phyloP scores from a whole-genome alignment of 1,139 yeast species.

The Pneumocystis murina region DNA sequence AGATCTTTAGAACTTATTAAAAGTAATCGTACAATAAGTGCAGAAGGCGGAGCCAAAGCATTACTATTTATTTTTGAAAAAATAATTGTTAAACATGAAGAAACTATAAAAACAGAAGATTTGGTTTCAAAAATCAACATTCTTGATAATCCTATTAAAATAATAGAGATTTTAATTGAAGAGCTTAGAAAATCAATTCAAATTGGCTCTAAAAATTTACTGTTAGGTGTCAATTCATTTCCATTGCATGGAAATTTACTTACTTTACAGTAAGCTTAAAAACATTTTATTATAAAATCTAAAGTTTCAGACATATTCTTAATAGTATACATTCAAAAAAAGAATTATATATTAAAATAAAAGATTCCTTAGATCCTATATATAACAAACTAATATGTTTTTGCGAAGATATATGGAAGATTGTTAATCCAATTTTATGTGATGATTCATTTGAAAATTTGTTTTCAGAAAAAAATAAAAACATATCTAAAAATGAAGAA shows the following conservation, averaged over 20 bases:
- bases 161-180: background rate
- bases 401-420: background rate
- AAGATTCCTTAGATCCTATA: background rate
- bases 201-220: background rate
- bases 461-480: background rate
- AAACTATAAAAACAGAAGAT: background rate
- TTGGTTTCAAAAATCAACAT: background rate
- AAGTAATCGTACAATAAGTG: background rate
- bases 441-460: background rate
- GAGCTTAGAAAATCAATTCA: background rate
- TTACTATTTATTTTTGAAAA: background rate
- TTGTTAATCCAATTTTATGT: background rate
- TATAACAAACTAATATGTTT: background rate
- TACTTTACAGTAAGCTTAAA: background rate
- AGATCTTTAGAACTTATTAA: background rate
- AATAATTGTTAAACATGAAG: background rate
- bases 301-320: background rate
- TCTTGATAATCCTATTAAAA: background rate
- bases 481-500: background rate
- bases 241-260: background rate
- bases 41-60: background rate
- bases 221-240: background rate
- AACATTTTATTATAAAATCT: background rate
- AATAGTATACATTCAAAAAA: background rate
- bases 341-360: background rate